Percentiles rank a stretch among this genome's conserved stretches.
These are phyloP conservation scores for Penicillium ucsense DNA, from an alignment of 495 filamentous ascomycete genomes.

Conservation along the genomic window DNA sequence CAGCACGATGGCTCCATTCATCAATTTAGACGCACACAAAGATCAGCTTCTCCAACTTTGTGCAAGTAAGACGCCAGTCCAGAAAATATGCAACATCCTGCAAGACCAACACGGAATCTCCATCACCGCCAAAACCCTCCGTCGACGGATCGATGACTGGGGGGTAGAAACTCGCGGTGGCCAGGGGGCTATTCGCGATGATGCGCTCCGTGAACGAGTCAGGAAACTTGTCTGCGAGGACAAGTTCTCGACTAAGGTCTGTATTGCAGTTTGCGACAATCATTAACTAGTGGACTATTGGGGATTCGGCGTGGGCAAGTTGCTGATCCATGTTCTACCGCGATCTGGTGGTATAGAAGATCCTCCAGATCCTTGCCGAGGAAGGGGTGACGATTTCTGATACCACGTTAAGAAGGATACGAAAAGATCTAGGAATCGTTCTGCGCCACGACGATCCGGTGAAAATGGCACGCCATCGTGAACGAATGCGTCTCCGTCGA, in stretches of 20 bases:
- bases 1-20: not conserved
- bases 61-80: not conserved
- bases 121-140: not conserved
- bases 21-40: not conserved
- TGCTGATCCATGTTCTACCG: too few relatives aligned
- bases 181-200: not conserved
- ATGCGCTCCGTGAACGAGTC: not conserved
- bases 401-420: not conserved
- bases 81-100: not conserved
- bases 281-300: too few relatives aligned
- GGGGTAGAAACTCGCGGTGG: not conserved
- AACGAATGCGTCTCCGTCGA: not conserved
- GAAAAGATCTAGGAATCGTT: not conserved
- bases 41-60: not conserved
- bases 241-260: not conserved
- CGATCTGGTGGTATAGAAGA: not conserved
- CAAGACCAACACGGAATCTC: not conserved
- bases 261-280: too few relatives aligned
- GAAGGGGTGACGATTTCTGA: not conserved
- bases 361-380: not conserved
- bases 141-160: not conserved
- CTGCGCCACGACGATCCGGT: not conserved
- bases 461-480: not conserved
- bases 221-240: not conserved
- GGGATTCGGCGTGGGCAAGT: too few relatives aligned